Percentiles rank a stretch among this genome's conserved stretches.
These are phyloP conservation scores for Hypsizygus marmoreus DNA, from an alignment of 768 basidiomycete species.

Conservation along the genomic window DNA sequence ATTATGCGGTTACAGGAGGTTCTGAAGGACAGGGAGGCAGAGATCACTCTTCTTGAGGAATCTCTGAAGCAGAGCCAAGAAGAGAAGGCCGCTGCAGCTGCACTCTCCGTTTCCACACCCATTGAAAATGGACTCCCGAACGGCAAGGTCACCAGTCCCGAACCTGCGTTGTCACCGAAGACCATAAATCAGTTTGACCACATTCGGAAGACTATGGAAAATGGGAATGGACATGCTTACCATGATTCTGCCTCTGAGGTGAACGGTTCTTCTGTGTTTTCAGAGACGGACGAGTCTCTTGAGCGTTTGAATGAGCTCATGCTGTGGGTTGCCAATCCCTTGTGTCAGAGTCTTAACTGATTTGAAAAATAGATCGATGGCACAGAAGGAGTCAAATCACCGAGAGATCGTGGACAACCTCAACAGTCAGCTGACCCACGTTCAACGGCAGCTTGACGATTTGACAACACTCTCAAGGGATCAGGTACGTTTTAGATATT, in stretches of 20 bases:
- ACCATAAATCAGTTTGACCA: conserved; percentile 76
- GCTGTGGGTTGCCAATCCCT: conserved; percentile 78
- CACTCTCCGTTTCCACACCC: too few relatives aligned
- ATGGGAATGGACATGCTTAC: conserved; percentile 37
- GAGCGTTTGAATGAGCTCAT: conserved; percentile 89
- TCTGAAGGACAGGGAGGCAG: conserved; percentile 87
- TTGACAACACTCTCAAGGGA: conserved; percentile 80
- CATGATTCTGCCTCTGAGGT: conserved; percentile 40
- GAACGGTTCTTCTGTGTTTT: conserved; percentile 36
- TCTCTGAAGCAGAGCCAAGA: conserved; percentile 43
- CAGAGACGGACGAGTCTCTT: conserved; percentile 70
- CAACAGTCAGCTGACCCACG: conserved; percentile 63
- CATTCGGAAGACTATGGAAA: conserved; percentile 68
- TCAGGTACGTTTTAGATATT: conserved; percentile 56
- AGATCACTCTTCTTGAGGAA: conserved; percentile 76
- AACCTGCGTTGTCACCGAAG: conserved; percentile 61
- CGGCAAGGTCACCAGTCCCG: conserved; percentile 22
- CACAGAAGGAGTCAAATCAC: conserved; percentile 92
- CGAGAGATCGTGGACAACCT: conserved; percentile 77
- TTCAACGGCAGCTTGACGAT: conserved; percentile 81
- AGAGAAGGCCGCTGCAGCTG: conserved; percentile 19
- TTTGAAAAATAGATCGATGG: conserved; percentile 96
- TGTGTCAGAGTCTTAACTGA: too few relatives aligned
- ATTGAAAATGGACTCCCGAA: conserved; percentile 20
- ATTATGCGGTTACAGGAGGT: conserved; percentile 95